Base-by-base conservation (phyloP, 352 stramenopile genomes). In the Globisporangium nunn region DNA sequence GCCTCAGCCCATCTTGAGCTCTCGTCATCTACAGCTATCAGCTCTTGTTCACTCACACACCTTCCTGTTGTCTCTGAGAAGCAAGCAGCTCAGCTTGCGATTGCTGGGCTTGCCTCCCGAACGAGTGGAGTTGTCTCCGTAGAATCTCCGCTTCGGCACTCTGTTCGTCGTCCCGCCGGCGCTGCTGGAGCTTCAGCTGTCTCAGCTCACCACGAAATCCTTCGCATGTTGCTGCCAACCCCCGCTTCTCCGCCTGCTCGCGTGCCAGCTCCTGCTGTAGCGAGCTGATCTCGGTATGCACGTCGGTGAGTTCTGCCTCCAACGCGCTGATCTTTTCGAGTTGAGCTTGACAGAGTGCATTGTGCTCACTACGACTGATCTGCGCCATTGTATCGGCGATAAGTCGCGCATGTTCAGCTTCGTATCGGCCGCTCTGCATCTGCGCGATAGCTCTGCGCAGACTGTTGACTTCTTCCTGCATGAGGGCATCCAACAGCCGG, bases 131-230 rank as follows among this genome's bases (percentile, higher is more conserved):
- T 6, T 62, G 63, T 11, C 70, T 61, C 6, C 77, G 69, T 23
- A 90, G 59, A 40, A 90, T 90, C 51, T 90, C 75, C 1, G 54
- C 46, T 46, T 90, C 77, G 5, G 80, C 80, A 14, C 49, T 67
- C 40, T 85, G 62, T 2, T 52, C 54, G n/a, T 72, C 54, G 6
- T 59, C 44, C 7, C 61, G 54, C 18, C 70, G 58, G 4, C 29
- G 46, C 48, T 73, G 59, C 30, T 59, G 30, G 1, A 41, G 39
- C 28, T 59, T 56, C 14, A 71, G 52, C 2, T 58, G 71, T 54
- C 53, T 58, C 17, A 68, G 7, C 28, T 79, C 66, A 10, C 35
- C 46, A 23, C 43, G 54, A 23, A 79, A 54, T 2, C 8, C 41
- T 15, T 50, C 50, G 43, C 51, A 50, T 18, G 37, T 28, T 2